Conservation (phyloP, 2,329 filamentous ascomycete genomes). For the Domatiomyces globalis region DNA sequence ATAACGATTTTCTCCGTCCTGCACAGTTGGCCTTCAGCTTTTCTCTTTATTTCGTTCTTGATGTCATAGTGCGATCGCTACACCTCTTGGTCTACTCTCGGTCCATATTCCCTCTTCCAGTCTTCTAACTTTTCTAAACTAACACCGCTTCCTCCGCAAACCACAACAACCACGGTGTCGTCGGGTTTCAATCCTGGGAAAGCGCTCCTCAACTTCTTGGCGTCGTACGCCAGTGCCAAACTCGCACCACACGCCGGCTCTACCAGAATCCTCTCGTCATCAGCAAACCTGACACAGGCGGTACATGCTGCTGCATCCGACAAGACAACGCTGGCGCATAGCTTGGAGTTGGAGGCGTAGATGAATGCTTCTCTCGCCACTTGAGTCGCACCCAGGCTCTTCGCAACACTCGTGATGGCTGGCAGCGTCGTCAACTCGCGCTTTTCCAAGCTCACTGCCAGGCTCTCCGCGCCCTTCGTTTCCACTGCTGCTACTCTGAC, state of each 20-base stretch:
- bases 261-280: slow-evolving; percentile 68
- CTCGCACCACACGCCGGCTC: slow-evolving; percentile 77
- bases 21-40: background rate
- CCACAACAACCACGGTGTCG: slow-evolving; percentile 66
- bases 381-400: slow-evolving; percentile 56
- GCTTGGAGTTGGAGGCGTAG: slow-evolving; percentile 38
- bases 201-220: background rate
- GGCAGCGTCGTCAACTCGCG: slow-evolving; percentile 47
- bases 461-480: slow-evolving; percentile 57
- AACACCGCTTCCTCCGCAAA: slow-evolving; percentile 67
- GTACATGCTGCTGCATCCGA: slow-evolving; percentile 65
- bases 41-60: background rate
- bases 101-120: slow-evolving; percentile 7
- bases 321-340: slow-evolving; percentile 48
- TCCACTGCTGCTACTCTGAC: slow-evolving; percentile 56
- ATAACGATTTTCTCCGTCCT: background rate
- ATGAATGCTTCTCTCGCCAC: slow-evolving; percentile 56
- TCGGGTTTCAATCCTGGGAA: slow-evolving; percentile 20
- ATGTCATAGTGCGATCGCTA: background rate
- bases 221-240: slow-evolving; percentile 33
- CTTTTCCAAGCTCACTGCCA: slow-evolving; percentile 47
- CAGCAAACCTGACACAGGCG: slow-evolving; percentile 61
- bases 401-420: slow-evolving; percentile 62
- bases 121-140: slow-evolving; percentile 42
- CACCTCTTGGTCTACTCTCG: background rate